A percentile compares a stretch with the other conserved stretches of the same genome.
Evolutionary conservation across 2,329 filamentous ascomycete species (phyloP).

Genomic region (Trichoderma citrinoviride): DNA sequence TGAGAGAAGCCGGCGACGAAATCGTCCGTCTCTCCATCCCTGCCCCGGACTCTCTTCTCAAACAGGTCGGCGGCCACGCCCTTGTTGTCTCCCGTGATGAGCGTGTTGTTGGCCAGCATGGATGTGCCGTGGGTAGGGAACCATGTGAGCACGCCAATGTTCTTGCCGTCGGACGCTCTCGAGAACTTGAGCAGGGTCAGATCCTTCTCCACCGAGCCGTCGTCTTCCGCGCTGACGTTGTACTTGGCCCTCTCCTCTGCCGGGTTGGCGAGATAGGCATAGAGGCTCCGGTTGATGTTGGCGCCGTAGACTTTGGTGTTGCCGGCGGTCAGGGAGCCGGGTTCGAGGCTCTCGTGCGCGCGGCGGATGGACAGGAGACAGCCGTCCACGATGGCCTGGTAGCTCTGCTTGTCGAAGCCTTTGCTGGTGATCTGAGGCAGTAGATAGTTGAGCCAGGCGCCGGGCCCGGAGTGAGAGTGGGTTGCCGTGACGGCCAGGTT

Average conservation of each 20-base stretch:
- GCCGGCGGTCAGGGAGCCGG: constrained; percentile 67
- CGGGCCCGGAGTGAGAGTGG: constrained; percentile 85
- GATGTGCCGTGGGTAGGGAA: constrained; percentile 90
- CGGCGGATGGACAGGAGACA: constrained; percentile 74
- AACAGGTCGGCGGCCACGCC: constrained; percentile 82
- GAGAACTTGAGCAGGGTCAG: constrained; percentile 76
- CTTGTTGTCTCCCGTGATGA: constrained; percentile 90
- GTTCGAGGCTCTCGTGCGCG: constrained; percentile 59
- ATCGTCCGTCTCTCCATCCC: constrained; percentile 55
- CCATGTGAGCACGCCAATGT: constrained; percentile 81
- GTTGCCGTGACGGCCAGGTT: constrained; percentile 90
- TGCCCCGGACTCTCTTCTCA: constrained; percentile 63
- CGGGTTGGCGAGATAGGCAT: constrained; percentile 80
- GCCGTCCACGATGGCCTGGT: constrained; percentile 82
- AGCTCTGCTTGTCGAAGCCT: constrained; percentile 83
- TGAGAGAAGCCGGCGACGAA: constrained; percentile 93
- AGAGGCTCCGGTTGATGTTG: constrained; percentile 82
- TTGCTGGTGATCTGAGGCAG: constrained; percentile 84
- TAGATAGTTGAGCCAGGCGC: constrained; percentile 89
- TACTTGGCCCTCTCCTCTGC: constrained; percentile 68
- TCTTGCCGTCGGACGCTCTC: constrained; percentile 66
- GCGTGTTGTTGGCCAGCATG: constrained; percentile 84
- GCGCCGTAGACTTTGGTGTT: constrained; percentile 60
- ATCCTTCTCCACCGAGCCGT: constrained; percentile 64
- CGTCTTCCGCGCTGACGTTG: constrained; percentile 37